phyloP scores from a whole-genome alignment of 306 rosid species.

The Herpetospermum pedunculosum region DNA sequence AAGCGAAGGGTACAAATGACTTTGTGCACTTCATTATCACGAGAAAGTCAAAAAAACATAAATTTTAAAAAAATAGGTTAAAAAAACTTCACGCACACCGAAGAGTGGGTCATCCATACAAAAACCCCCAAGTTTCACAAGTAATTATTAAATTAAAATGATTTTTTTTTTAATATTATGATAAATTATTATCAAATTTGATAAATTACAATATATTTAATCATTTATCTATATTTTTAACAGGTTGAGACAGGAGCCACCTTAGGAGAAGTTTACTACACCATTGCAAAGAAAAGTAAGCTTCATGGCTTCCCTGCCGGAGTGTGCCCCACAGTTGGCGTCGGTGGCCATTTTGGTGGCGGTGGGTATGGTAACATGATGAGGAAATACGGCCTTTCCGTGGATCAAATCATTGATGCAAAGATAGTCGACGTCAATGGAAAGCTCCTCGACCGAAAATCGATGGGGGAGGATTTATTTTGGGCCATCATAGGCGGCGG shows the following conservation, averaged over 20 bases:
- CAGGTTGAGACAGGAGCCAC: constrained; percentile 36
- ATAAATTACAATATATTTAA: background rate
- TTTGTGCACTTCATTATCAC: no score
- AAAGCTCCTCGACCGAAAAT: constrained; percentile 25
- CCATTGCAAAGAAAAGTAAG: constrained; percentile 27
- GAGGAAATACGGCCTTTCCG: constrained; percentile 42
- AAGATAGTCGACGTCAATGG: constrained; percentile 32
- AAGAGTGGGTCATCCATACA: no score
- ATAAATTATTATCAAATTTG: no score
- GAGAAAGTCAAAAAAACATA: no score
- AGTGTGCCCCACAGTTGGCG: constrained; percentile 40
- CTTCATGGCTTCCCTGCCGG: constrained; percentile 42
- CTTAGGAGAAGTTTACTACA: constrained; percentile 41
- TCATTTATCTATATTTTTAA: background rate
- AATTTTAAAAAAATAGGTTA: no score
- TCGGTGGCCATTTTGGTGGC: constrained; percentile 47
- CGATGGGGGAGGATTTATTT: constrained; percentile 50
- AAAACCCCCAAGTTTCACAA: no score
- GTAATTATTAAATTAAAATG: no score
- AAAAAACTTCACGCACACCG: no score
- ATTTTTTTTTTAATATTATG: no score
- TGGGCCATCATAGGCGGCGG: constrained; percentile 53
- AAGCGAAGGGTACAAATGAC: no score
- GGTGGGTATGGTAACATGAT: constrained; percentile 47
- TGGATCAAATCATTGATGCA: constrained; percentile 39